Evolutionary conservation across 352 stramenopile genomes (phyloP).

Genomic region (Salisapilia sapeloensis): DNA sequence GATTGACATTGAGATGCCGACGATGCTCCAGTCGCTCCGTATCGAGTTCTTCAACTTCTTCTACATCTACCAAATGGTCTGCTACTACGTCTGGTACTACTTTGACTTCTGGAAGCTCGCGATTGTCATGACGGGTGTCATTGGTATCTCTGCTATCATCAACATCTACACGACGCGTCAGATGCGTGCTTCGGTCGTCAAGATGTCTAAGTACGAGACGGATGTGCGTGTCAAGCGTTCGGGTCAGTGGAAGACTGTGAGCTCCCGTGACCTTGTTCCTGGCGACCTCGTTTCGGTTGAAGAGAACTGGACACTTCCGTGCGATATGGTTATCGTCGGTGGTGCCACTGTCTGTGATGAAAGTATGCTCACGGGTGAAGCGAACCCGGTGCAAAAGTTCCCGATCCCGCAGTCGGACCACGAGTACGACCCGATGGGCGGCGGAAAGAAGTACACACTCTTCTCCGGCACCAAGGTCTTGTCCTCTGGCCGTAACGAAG

Average conservation of each 20-base stretch:
- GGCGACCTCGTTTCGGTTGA: constrained; percentile 24
- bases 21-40: constrained; percentile 10
- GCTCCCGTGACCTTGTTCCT: constrained; percentile 14
- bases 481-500: constrained; percentile 16
- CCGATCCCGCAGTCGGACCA: constrained; percentile 16
- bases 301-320: constrained; percentile 26
- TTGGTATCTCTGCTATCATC: constrained; percentile 4
- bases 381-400: constrained; percentile 60
- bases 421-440: constrained; percentile 14
- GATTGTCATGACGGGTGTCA: constrained; percentile 13
- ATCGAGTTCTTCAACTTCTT: constrained; percentile 22
- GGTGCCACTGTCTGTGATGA: constrained; percentile 30
- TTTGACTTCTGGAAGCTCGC: constrained; percentile 16
- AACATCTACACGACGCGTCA: constrained; percentile 30
- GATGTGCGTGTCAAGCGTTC: constrained; percentile 28
- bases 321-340: constrained; percentile 36
- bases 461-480: constrained; percentile 54
- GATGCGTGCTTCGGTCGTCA: constrained; percentile 16
- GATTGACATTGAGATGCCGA: constrained; percentile 21
- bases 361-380: constrained; percentile 32
- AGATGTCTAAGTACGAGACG: constrained; percentile 27
- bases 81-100: constrained; percentile 44
- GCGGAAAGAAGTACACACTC: constrained; percentile 50
- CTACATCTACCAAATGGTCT: constrained; percentile 35
- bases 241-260: constrained; percentile 13